phyloP scores from a whole-genome alignment of 192 early-diverging fungal genomes.

The Coemansia sp. region DNA sequence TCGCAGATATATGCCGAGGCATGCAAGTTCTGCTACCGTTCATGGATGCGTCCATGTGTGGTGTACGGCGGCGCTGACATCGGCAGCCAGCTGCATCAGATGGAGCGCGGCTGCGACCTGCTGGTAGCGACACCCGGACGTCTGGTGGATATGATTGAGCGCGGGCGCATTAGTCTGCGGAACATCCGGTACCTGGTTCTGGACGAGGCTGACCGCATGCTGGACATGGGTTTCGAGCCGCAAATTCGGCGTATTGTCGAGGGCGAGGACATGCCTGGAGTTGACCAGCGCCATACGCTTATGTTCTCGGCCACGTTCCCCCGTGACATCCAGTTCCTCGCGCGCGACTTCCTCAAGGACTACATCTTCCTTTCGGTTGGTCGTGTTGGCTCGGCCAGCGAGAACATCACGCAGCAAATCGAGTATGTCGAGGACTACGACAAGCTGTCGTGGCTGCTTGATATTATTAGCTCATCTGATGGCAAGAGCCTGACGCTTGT shows the following conservation, averaged over 20 bases:
- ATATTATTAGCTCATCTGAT: slow-evolving; percentile 67
- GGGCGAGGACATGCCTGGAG: slow-evolving; percentile 71
- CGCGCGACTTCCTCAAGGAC: slow-evolving; percentile 84
- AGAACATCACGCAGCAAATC: slow-evolving; percentile 93
- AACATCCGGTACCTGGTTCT: slow-evolving; percentile 73
- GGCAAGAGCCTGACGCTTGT: slow-evolving; percentile 80
- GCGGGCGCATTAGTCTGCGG: slow-evolving; percentile 70
- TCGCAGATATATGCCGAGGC: slow-evolving; percentile 71
- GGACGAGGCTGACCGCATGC: slow-evolving; percentile 91
- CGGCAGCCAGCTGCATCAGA: slow-evolving; percentile 78
- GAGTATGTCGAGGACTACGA: slow-evolving; percentile 94
- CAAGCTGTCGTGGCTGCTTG: slow-evolving; percentile 85
- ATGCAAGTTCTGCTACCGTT: slow-evolving; percentile 78
- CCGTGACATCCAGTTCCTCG: slow-evolving; percentile 83
- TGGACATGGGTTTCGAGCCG: slow-evolving; percentile 98
- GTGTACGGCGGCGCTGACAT: slow-evolving; percentile 96
- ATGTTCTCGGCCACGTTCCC: slow-evolving; percentile 99
- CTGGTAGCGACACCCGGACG: slow-evolving; percentile 94
- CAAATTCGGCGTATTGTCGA: slow-evolving; percentile 88
- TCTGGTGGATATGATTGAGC: slow-evolving; percentile 86
- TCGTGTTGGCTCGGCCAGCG: slow-evolving; percentile 88
- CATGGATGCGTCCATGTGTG: slow-evolving; percentile 90
- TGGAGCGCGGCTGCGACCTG: slow-evolving; percentile 92
- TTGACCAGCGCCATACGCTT: slow-evolving; percentile 78
- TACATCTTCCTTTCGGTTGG: slow-evolving; percentile 88